Base-by-base conservation (phyloP, 345 rosid species). In the Eucalyptus marginata region DNA sequence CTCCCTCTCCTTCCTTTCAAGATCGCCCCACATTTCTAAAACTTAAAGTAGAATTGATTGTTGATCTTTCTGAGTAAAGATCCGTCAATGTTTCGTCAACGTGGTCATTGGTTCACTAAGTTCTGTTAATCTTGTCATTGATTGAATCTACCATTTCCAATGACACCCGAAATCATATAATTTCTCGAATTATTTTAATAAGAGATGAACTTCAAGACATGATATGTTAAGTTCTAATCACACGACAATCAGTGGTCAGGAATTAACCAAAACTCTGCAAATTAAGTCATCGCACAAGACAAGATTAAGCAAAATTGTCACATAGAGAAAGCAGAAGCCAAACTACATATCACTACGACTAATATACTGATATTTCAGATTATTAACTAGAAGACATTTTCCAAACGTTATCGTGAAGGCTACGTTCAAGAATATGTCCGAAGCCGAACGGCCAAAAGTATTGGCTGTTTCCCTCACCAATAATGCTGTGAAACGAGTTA, bases 221-320 rank as follows among this genome's bases (percentile, higher is more conserved):
- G 0, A 76, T 76, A 71, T 71, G 46, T 18, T 18, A 18, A 15
- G 47, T 0, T 76, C 14, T 36, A 36, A 22, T 36, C 43, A 10
- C 24, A 0, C 0, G 83, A 36, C 7, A 0, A 76, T 20, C 2
- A 10, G 47, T 76, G 0, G 27, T 36, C 8, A 17, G 83, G 14
- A 36, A 76, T 76, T 76, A 20, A 76, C 22, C 14, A 18, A 20
- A 76, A 36, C 47, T 36, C 47, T 36, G 11, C 83, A 36, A 71
- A 76, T 20, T 24, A 76, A 36, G 83, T 76, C 47, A 22, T 12
- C 80, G 13, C 81, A 71, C 10, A 17, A 4, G 81, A 33, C 40
- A 71, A 33, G 79, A 66, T 66, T 15, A 31, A 66, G 79, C 79
- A 31, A 66, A 66, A 17, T 66, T 66, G 79, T 31, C 80, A 2